phyloP scores from a whole-genome alignment of 306 rosid species.

The Fragaria nilgerrensis region DNA sequence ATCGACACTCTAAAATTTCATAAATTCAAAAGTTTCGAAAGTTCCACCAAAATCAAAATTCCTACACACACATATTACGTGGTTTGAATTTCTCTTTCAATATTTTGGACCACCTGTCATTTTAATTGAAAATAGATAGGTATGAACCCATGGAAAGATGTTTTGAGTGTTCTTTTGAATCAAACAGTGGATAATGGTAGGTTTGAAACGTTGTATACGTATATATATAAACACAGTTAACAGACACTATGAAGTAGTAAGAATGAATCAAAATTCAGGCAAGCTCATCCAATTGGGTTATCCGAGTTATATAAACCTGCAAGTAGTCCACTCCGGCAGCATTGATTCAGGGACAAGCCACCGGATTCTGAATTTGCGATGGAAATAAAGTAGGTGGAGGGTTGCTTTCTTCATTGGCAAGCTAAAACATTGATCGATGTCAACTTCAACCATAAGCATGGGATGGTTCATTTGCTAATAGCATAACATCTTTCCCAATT shows the following conservation, averaged over 20 bases:
- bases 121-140: not conserved
- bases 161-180: not conserved
- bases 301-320: not conserved
- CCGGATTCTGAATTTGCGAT: not conserved
- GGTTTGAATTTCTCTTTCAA: too few relatives aligned
- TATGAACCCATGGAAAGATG: constrained; percentile 1
- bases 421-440: constrained; percentile 15
- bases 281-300: not conserved
- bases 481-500: not conserved
- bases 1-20: too few relatives aligned
- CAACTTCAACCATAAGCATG: not conserved
- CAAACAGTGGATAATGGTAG: constrained; percentile 1
- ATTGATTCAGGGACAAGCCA: constrained; percentile 5
- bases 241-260: not conserved
- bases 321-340: not conserved
- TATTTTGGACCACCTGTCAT: not conserved
- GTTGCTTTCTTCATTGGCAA: constrained; percentile 24
- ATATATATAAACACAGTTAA: not conserved
- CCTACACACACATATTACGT: too few relatives aligned
- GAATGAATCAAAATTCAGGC: not conserved
- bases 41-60: too few relatives aligned
- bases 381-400: constrained; percentile 23
- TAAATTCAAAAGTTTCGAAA: too few relatives aligned
- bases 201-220: not conserved
- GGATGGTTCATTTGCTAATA: not conserved